Evolutionary conservation across 345 rosid species (phyloP).

Genomic region (Draba incana): DNA sequence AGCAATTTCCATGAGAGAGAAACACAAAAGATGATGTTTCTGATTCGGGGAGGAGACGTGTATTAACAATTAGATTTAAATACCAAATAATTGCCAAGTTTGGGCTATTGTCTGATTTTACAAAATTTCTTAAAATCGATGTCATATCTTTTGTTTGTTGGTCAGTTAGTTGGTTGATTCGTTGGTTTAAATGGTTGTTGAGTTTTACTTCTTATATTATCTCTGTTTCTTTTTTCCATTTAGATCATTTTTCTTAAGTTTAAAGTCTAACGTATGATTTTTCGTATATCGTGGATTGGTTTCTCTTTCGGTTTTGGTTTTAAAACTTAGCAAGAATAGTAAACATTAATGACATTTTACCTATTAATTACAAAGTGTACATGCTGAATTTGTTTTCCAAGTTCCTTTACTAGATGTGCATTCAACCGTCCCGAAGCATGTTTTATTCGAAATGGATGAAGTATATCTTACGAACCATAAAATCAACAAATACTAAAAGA

Average conservation of each 20-base stretch:
- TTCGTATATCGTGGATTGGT: conserved; percentile 3
- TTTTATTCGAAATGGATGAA: neutral
- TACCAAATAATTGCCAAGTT: conserved; percentile 30
- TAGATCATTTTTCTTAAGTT: conserved; percentile 14
- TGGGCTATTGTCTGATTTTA: conserved; percentile 35
- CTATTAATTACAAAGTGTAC: neutral
- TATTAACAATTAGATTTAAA: conserved; percentile 28
- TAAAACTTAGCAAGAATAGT: neutral
- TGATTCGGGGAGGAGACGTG: conserved; percentile 32
- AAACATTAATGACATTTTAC: no score
- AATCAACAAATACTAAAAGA: no score
- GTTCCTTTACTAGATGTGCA: neutral
- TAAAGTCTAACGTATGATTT: conserved; percentile 25
- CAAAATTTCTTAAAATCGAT: conserved; percentile 22
- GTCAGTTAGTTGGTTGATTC: conserved; percentile 38
- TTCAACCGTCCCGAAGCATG: neutral
- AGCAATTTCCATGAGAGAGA: conserved; percentile 38
- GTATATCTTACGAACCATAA: neutral
- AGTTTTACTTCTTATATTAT: conserved; percentile 14
- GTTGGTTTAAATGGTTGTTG: conserved; percentile 41
- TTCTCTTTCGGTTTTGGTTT: conserved; percentile 2
- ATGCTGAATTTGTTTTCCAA: neutral
- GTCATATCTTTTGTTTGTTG: conserved; percentile 42
- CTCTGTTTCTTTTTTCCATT: neutral
- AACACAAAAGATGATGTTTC: conserved; percentile 33